Base-by-base conservation (phyloP, 2,329 filamentous ascomycete species). In the Nothomitra cinnamomea region DNA sequence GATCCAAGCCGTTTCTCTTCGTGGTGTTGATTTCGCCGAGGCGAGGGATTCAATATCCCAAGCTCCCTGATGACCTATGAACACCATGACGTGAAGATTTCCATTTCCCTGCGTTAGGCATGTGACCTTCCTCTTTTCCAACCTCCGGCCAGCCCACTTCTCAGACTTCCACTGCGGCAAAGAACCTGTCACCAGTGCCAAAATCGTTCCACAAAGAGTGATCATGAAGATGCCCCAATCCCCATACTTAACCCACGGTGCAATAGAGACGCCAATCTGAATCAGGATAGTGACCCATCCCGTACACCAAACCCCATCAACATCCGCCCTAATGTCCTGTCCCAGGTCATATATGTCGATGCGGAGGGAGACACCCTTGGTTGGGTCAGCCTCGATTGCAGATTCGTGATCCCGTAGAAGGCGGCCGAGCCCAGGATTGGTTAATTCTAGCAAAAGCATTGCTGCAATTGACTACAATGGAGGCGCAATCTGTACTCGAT, bases 131-230 rank as follows among this genome's bases (percentile, higher is more conserved):
- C 41, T 1, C 17, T 21, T 10, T 22, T 59, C 57, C 3, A 60
- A 55, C 1, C 54, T 56, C 15, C 66, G 63, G 57, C 66, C 69
- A 0, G 66, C 62, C 64, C 67, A 70, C 56, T 73, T 74, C 59
- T 74, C 72, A 8, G 56, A 57, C 19, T 57, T 59, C 70, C 70
- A 73, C 57, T 73, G 70, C 3, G 63, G 61, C 2, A 74, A 58
- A 1, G 60, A 55, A 0, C 68, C 68, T 0, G 64, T 64, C 1
- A 59, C 52, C 6, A 67, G 57, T 1, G 66, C 62, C 3, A 75
- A 61, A 1, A 65, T 1, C 8, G 59, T 73, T 1, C 70, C 72
- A 5, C 47, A 56, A 0, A 54, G 61, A 0, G 69, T 71, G 25
- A 72, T 61, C 21, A 72, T 53, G 3, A 74, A 58, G 2, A 71